Evolutionary conservation across 768 basidiomycete genomes (phyloP), one percentile per base, ranked within the genome.

Genomic region (Albatrellus ellisii): DNA sequence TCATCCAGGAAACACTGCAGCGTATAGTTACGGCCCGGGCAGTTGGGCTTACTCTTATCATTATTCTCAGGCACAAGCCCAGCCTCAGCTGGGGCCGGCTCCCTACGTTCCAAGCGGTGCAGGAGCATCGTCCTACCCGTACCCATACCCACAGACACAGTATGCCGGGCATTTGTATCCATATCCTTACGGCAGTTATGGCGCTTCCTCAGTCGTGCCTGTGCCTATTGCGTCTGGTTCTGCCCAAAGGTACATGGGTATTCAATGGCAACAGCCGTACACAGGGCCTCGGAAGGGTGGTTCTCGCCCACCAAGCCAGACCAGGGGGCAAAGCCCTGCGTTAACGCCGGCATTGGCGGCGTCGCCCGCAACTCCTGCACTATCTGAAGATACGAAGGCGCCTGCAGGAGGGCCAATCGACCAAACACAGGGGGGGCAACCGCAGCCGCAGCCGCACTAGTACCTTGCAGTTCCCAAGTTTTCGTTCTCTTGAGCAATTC

Each of bases 221-320:
- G 17, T 12, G 17, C 24, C 36, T 10, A 26, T 6, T 17, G 18
- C 21, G 28, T 14, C 26, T 8, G 11, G 12, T n/a, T 15, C 36
- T 18, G 43, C 44, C 22, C 43, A n/a, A 15, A 9, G 25, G 0
- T 40, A 45, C 32, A 37, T 27, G 12, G 46, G 32, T 10, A 42
- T 50, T 8, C 41, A 42, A 20, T 50, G 43, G 42, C 44, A 45
- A 35, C 43, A 39, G 18, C 46, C 42, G 18, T 48, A 50, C 31
- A 42, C 21, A 2, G 46, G 46, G 2, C 46, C 46, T 4, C 26
- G 32, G 11, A 32, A 36, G n/a, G n/a, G n/a, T n/a, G n/a, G n/a
- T n/a, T n/a, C 21, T 18, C 45, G 34, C 11, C n/a, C 15, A 18
- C 4, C n/a, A 18, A n/a, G 29, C 29, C 3, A 14, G 29, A 14